Evolutionary conservation across 2,329 filamentous ascomycete genomes (phyloP).

Genomic region (Colletotrichum godetiae): DNA sequence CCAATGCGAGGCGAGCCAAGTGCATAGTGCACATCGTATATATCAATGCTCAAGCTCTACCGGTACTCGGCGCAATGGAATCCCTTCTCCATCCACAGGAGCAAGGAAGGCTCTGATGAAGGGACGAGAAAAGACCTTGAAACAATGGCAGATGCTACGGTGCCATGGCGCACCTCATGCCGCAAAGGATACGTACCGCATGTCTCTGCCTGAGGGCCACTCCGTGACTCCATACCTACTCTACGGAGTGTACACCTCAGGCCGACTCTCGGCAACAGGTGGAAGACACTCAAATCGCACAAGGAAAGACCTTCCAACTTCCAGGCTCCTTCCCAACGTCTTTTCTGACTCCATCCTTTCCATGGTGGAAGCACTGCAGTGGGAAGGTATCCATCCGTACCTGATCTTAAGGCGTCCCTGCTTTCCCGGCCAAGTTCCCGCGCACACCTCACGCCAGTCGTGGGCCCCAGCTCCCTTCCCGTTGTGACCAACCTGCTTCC

Average conservation of each 20-base stretch:
- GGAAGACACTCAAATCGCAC: not conserved
- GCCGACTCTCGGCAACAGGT: no score
- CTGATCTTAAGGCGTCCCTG: no score
- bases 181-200: not conserved
- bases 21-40: not conserved
- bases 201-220: not conserved
- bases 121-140: constrained; percentile 15
- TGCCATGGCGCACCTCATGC: not conserved
- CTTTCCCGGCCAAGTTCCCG: constrained; percentile 5
- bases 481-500: constrained; percentile 2
- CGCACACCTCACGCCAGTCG: constrained; percentile 11
- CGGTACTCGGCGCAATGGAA: not conserved
- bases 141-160: constrained; percentile 28
- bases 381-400: no score
- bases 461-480: constrained; percentile 1
- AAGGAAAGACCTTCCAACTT: constrained; percentile 15
- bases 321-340: not conserved
- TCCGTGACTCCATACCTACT: no score
- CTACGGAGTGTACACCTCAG: no score
- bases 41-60: not conserved
- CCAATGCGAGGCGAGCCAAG: not conserved
- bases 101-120: constrained; percentile 30
- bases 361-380: no score
- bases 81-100: not conserved
- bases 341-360: not conserved